Evolutionary conservation across 1,284 basidiomycete species (phyloP).

Genomic region (Boletus smithii): DNA sequence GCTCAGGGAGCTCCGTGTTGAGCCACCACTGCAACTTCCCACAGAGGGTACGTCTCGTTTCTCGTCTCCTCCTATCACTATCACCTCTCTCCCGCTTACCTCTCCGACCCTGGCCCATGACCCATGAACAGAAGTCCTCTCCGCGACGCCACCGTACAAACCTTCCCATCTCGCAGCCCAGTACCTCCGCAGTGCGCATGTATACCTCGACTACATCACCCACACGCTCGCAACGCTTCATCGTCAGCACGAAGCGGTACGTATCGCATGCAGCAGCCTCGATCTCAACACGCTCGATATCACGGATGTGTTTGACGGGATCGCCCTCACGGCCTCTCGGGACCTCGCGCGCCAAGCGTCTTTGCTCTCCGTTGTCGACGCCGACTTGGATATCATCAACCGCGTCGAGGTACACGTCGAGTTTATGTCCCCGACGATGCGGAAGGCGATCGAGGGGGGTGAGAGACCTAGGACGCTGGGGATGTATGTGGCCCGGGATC

Average conservation of each 20-base stretch:
- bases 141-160: conserved; percentile 68
- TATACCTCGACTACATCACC: conserved; percentile 58
- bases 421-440: conserved; percentile 63
- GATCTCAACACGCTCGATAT: conserved; percentile 69
- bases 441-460: conserved; percentile 65
- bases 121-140: conserved; percentile 48
- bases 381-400: conserved; percentile 66
- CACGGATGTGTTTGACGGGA: conserved; percentile 64
- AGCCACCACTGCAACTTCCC: conserved; percentile 58
- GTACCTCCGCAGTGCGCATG: conserved; percentile 58
- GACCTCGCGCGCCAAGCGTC: conserved; percentile 63
- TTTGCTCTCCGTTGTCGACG: conserved; percentile 58
- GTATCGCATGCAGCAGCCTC: conserved; percentile 63
- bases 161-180: conserved; percentile 61
- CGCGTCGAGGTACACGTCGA: conserved; percentile 67
- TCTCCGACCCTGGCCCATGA: neutral
- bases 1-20: conserved; percentile 53
- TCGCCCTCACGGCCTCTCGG: conserved; percentile 50
- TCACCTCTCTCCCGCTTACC: neutral
- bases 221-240: conserved; percentile 50
- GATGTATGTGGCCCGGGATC: conserved; percentile 73
- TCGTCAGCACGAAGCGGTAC: conserved; percentile 62
- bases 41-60: conserved; percentile 54
- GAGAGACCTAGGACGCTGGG: conserved; percentile 67
- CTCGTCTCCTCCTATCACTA: neutral